Percentiles rank a stretch among this genome's conserved stretches.
These are phyloP conservation scores for Plasmodium fragile DNA, from an alignment of 169 alveolate genomes.

Conservation along the genomic window DNA sequence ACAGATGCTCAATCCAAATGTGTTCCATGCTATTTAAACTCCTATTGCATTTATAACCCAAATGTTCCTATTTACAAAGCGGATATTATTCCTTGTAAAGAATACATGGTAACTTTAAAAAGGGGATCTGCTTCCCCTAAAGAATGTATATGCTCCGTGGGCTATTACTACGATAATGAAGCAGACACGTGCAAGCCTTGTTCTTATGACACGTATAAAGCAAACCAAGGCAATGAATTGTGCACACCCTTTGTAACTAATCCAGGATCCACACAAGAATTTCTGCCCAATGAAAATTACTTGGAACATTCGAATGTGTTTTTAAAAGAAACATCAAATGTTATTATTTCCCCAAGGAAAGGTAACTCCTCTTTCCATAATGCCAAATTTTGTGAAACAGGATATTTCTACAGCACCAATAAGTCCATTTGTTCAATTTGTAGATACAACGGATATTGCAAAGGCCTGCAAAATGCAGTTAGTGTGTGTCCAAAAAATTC, in stretches of 20 bases:
- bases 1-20: slow-evolving; percentile 66
- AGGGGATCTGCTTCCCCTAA: slow-evolving; percentile 83
- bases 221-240: slow-evolving; percentile 7
- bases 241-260: slow-evolving; percentile 20
- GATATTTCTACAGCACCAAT: slow-evolving; percentile 59
- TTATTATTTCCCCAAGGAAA: slow-evolving; percentile 33
- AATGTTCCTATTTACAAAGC: slow-evolving; percentile 80
- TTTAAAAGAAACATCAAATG: slow-evolving; percentile 27
- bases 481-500: slow-evolving; percentile 39
- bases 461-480: slow-evolving; percentile 22
- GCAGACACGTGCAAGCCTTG: slow-evolving; percentile 72
- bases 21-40: slow-evolving; percentile 66
- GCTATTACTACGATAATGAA: slow-evolving; percentile 80
- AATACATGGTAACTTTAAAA: slow-evolving; percentile 79
- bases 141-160: slow-evolving; percentile 85
- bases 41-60: slow-evolving; percentile 81
- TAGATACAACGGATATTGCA: slow-evolving; percentile 29
- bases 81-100: slow-evolving; percentile 80
- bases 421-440: slow-evolving; percentile 53
- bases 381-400: slow-evolving; percentile 59
- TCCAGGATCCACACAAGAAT: slow-evolving; percentile 31
- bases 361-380: slow-evolving; percentile 16
- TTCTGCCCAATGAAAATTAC: slow-evolving; percentile 39
- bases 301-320: slow-evolving; percentile 4
- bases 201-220: not conserved